Evolutionary conservation across 2,329 filamentous ascomycete genomes (phyloP).

Genomic region (Colletotrichum viniferum): DNA sequence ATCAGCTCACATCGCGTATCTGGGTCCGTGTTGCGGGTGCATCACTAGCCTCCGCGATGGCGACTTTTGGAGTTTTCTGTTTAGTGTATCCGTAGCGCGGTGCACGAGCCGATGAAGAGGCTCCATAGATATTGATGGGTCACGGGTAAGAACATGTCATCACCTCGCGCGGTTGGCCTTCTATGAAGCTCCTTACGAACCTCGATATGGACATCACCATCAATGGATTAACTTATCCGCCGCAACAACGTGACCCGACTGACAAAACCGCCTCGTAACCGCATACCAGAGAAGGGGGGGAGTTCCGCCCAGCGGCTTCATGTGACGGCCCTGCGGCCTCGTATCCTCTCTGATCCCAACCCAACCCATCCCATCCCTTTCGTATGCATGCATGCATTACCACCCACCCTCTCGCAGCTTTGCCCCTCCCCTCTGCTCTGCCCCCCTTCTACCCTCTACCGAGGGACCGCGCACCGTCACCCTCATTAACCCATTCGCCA

Average conservation of each 20-base stretch:
- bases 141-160: neutral
- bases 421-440: neutral
- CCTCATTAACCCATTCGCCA: slow-evolving; percentile 4
- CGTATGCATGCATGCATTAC: slow-evolving; percentile 15
- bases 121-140: neutral
- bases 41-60: neutral
- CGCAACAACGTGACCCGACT: neutral
- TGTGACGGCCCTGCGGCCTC: slow-evolving; percentile 10
- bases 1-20: slow-evolving; percentile 3
- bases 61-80: neutral
- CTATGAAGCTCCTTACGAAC: neutral
- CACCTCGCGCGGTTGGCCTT: too few species aligned
- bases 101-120: neutral
- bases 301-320: neutral
- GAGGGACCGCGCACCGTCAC: neutral
- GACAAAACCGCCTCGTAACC: neutral
- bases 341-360: neutral
- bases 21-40: slow-evolving; percentile 2
- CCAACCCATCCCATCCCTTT: neutral
- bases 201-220: neutral
- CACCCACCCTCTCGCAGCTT: slow-evolving; percentile 1
- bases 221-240: neutral
- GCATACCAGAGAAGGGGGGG: neutral
- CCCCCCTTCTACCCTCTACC: neutral
- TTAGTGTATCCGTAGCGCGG: neutral